Conservation (phyloP, 2,329 filamentous ascomycete species). For the Xylariaceae sp. region DNA sequence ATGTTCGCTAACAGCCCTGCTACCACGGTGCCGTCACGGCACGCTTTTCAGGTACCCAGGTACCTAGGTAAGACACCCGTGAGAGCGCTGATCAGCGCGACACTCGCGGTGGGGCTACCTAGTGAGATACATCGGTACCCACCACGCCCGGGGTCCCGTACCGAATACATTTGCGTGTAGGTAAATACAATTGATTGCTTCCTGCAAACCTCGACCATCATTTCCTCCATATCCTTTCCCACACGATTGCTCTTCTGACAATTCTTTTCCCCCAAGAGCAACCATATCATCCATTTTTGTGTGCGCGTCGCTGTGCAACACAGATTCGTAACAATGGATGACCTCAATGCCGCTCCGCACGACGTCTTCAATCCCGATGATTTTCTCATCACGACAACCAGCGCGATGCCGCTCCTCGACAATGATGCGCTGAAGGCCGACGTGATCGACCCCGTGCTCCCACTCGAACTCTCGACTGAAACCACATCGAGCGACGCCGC, state of each 20-base stretch:
- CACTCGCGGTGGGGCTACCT: background rate
- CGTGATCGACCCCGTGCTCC: constrained; percentile 6
- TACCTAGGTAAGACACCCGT: too few relatives aligned
- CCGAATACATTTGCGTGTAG: background rate
- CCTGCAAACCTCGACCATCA: constrained; percentile 2
- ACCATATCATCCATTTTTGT: background rate
- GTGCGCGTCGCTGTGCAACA: constrained; percentile 4
- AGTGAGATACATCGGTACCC: background rate
- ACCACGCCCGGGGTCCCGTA: too few relatives aligned
- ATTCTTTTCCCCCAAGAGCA: too few relatives aligned
- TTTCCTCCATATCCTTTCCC: background rate
- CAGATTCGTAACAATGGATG: constrained; percentile 14
- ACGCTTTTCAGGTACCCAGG: too few relatives aligned
- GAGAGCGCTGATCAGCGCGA: background rate
- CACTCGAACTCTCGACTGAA: constrained; percentile 19
- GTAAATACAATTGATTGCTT: background rate
- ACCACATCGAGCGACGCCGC: constrained; percentile 18
- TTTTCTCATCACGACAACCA: constrained; percentile 16
- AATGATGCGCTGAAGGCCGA: constrained; percentile 8
- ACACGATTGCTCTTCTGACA: too few relatives aligned
- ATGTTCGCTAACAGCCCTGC: background rate
- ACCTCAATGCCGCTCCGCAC: constrained; percentile 15
- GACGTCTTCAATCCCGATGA: constrained; percentile 20
- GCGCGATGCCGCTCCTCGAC: constrained; percentile 6
- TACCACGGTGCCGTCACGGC: background rate